These are phyloP conservation scores for Macrolepiota fuliginosa DNA, from an alignment of 768 basidiomycete genomes.

Conservation along the genomic window DNA sequence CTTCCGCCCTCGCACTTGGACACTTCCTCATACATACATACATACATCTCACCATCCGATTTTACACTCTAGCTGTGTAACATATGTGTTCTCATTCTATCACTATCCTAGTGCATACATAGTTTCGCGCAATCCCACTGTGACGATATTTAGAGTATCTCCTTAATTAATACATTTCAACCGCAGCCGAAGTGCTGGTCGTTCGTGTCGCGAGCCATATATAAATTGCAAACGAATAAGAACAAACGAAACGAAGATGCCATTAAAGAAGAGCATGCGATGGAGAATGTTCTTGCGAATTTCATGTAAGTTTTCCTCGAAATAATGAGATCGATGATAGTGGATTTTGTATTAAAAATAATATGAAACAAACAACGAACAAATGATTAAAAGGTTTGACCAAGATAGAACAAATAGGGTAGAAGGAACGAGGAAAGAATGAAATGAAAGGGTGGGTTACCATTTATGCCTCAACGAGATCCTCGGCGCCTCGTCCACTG, in stretches of 20 bases:
- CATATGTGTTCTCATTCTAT: neutral
- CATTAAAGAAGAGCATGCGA: constrained; percentile 1
- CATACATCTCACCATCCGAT: neutral
- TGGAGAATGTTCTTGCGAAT: neutral
- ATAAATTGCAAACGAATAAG: neutral
- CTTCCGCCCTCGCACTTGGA: neutral
- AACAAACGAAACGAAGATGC: neutral
- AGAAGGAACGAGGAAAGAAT: neutral
- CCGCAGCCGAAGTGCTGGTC: too few relatives aligned
- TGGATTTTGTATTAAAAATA: neutral
- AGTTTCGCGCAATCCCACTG: neutral
- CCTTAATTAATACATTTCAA: neutral
- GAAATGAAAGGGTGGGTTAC: neutral
- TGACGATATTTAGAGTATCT: neutral
- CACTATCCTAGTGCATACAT: neutral
- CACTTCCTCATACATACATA: neutral
- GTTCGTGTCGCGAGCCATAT: neutral
- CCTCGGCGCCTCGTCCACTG: constrained; percentile 38
- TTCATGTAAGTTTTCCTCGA: constrained; percentile 1
- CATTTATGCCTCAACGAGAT: neutral
- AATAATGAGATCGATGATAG: neutral
- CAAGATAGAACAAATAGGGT: constrained; percentile 1
- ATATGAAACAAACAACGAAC: neutral
- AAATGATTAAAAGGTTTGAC: neutral
- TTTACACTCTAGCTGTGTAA: neutral